phyloP scores from a whole-genome alignment of 805 yeast species.

The Sporopachydermia quercuum region DNA sequence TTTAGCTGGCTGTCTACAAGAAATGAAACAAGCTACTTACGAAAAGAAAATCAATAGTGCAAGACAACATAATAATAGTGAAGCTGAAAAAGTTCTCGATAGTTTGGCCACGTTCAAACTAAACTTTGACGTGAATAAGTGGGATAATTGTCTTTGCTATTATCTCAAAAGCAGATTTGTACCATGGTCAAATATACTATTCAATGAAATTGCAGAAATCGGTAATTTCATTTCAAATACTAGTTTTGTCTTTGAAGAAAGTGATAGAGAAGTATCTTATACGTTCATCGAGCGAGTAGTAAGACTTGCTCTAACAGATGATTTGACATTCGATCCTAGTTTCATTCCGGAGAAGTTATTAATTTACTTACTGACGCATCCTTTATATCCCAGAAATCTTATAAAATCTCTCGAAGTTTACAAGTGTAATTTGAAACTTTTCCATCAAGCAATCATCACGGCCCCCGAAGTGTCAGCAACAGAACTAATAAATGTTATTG shows the following conservation, averaged over 20 bases:
- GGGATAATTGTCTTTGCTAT: slow-evolving; percentile 19
- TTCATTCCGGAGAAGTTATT: slow-evolving; percentile 39
- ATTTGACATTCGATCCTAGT: slow-evolving; percentile 13
- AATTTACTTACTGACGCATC: slow-evolving; percentile 73
- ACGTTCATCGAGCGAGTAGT: slow-evolving; percentile 34
- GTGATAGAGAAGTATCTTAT: slow-evolving; percentile 51
- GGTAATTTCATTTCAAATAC: slow-evolving; percentile 11
- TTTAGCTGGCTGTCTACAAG: slow-evolving; percentile 3
- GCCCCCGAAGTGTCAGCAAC: slow-evolving; percentile 52
- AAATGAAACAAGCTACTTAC: slow-evolving; percentile 14
- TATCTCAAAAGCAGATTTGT: slow-evolving; percentile 21
- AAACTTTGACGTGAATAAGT: slow-evolving; percentile 11
- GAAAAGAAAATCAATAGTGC: slow-evolving; percentile 5
- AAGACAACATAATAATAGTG: slow-evolving; percentile 4
- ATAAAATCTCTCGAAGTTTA: slow-evolving; percentile 39
- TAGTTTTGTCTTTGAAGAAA: slow-evolving; percentile 41
- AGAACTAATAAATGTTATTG: slow-evolving; percentile 41
- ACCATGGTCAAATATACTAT: background rate
- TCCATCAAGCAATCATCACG: slow-evolving; percentile 71
- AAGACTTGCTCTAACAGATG: slow-evolving; percentile 23
- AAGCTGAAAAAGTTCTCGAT: slow-evolving; percentile 13
- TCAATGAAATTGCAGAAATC: slow-evolving; percentile 17
- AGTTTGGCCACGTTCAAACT: slow-evolving; percentile 13
- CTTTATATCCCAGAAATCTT: slow-evolving; percentile 59
- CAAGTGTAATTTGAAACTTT: slow-evolving; percentile 41